A percentile compares a stretch with the other conserved stretches of the same genome.
These are phyloP conservation scores for Cyberlindnera xylosilytica DNA, from an alignment of 805 yeast species.

Conservation along the genomic window DNA sequence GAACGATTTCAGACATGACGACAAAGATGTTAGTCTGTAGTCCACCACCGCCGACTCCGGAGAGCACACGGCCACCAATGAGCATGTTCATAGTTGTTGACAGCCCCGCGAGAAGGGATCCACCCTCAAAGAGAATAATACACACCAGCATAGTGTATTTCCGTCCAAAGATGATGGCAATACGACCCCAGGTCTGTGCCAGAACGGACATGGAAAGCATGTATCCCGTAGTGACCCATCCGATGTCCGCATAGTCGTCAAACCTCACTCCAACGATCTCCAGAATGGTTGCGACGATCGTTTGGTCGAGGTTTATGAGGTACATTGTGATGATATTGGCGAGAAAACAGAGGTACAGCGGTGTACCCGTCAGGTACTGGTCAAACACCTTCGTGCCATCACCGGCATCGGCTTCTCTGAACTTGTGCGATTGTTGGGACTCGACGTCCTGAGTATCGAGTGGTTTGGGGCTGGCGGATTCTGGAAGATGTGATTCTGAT, in stretches of 20 bases:
- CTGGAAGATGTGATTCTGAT: too few species aligned
- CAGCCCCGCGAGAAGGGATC: constrained; percentile 58
- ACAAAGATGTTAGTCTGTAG: constrained; percentile 55
- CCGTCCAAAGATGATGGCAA: constrained; percentile 56
- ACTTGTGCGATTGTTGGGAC: constrained; percentile 8
- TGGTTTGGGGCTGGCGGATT: too few species aligned
- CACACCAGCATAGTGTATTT: constrained; percentile 46
- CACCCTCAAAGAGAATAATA: constrained; percentile 52
- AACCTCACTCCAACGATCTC: constrained; percentile 49
- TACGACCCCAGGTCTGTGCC: constrained; percentile 56
- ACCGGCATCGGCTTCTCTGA: constrained; percentile 24
- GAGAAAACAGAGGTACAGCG: constrained; percentile 14
- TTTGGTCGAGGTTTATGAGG: constrained; percentile 45
- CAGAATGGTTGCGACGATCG: constrained; percentile 51
- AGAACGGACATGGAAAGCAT: constrained; percentile 51
- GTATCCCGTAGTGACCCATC: constrained; percentile 59
- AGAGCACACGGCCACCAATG: constrained; percentile 68
- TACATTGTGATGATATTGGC: constrained; percentile 23
- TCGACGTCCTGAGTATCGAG: too few species aligned
- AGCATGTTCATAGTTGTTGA: constrained; percentile 54
- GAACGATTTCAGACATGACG: constrained; percentile 49
- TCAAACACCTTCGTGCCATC: constrained; percentile 23
- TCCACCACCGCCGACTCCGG: constrained; percentile 76
- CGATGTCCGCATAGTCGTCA: constrained; percentile 46
- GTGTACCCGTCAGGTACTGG: constrained; percentile 18